phyloP scores from a whole-genome alignment of 1,139 yeast genomes.

The Candida tropicalis region DNA sequence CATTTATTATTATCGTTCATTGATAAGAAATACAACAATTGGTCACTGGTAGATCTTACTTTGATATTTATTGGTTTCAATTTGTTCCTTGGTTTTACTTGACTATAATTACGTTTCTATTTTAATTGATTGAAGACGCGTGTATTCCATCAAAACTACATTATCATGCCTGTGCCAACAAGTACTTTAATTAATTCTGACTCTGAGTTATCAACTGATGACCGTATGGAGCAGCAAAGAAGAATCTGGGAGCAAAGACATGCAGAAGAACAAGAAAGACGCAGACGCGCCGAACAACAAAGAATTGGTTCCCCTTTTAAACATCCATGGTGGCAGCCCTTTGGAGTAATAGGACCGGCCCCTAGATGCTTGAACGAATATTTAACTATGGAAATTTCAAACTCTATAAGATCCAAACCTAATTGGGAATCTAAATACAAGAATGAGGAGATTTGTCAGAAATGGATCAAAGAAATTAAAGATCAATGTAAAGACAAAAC shows the following conservation, averaged over 20 bases:
- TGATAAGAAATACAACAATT: no score
- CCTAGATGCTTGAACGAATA: slow-evolving; percentile 28
- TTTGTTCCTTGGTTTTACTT: no score
- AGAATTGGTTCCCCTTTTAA: slow-evolving; percentile 12
- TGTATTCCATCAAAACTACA: not conserved
- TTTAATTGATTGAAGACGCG: not conserved
- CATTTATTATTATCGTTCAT: no score
- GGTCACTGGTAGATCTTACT: no score
- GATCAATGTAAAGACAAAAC: slow-evolving; percentile 20
- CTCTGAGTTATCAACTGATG: not conserved
- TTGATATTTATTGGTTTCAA: no score
- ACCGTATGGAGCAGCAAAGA: not conserved
- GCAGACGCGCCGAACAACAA: slow-evolving; percentile 11
- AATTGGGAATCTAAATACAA: slow-evolving; percentile 36
- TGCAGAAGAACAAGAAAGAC: slow-evolving; percentile 8
- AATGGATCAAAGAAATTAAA: slow-evolving; percentile 35
- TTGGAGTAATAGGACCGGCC: slow-evolving; percentile 18
- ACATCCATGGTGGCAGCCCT: slow-evolving; percentile 20
- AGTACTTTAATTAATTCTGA: slow-evolving; percentile 8
- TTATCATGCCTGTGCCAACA: slow-evolving; percentile 10
- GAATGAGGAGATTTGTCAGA: slow-evolving; percentile 25
- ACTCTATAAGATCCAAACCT: slow-evolving; percentile 29
- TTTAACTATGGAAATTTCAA: slow-evolving; percentile 26
- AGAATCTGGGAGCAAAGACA: slow-evolving; percentile 8
- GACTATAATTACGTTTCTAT: no score